These are phyloP conservation scores for Vanrija humicola DNA, from an alignment of 1,284 basidiomycete genomes.

Conservation along the genomic window DNA sequence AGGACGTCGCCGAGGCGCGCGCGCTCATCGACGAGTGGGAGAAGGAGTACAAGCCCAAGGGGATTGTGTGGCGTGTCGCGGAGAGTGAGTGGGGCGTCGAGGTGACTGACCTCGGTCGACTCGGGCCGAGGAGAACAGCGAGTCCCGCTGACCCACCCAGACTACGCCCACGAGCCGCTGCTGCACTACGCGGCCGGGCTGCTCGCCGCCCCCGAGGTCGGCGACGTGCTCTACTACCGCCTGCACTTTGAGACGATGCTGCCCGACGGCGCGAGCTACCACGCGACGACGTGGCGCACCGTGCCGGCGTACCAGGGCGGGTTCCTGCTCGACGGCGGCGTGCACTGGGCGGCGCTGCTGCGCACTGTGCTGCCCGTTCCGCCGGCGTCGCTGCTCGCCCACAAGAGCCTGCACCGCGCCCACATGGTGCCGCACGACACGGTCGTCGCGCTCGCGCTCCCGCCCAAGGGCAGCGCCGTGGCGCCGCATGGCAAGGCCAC, in stretches of 20 bases:
- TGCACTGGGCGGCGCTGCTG: slow-evolving; percentile 41
- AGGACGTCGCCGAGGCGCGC: slow-evolving; percentile 62
- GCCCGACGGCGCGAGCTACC: slow-evolving; percentile 64
- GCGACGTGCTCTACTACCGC: slow-evolving; percentile 46
- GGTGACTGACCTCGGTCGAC: not conserved
- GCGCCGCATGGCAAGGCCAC: slow-evolving; percentile 54
- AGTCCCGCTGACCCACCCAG: slow-evolving; percentile 20
- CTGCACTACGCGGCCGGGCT: slow-evolving; percentile 56
- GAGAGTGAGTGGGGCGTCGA: slow-evolving; percentile 54
- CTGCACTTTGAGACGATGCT: slow-evolving; percentile 57
- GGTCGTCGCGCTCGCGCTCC: slow-evolving; percentile 54
- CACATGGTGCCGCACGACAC: slow-evolving; percentile 73
- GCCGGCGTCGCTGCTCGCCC: slow-evolving; percentile 57
- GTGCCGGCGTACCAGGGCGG: slow-evolving; percentile 76
- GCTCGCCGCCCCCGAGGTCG: slow-evolving; percentile 59
- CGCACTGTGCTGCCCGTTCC: slow-evolving; percentile 30
- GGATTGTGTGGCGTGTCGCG: slow-evolving; percentile 76
- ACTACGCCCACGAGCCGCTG: slow-evolving; percentile 68
- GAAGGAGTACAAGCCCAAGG: slow-evolving; percentile 60
- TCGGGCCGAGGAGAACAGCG: slow-evolving; percentile 1
- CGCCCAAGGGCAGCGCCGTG: slow-evolving; percentile 56
- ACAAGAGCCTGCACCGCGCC: slow-evolving; percentile 64
- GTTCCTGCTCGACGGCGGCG: slow-evolving; percentile 49
- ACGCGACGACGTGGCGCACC: slow-evolving; percentile 75
- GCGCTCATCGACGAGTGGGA: slow-evolving; percentile 66